Conservation (phyloP, 768 basidiomycete species). For the Russula emetica region DNA sequence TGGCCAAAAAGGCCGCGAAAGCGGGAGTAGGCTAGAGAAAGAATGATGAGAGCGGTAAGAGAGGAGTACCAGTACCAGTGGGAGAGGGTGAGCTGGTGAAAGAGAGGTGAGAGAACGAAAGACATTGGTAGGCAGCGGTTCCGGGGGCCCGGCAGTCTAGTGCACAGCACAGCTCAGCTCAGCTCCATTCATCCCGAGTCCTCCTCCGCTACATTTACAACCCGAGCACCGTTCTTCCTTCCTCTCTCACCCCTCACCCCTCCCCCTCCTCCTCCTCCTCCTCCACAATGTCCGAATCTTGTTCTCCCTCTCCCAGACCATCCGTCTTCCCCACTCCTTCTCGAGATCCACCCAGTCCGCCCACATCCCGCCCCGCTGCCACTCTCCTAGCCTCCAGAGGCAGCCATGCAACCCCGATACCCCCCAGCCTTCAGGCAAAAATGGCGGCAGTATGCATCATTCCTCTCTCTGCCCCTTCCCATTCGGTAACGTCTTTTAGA, state of each 20-base stretch:
- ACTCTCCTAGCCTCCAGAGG: constrained; percentile 45
- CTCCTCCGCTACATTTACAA: constrained; percentile 19
- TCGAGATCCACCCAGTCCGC: constrained; percentile 23
- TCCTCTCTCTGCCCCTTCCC: background rate
- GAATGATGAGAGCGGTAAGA: constrained; percentile 30
- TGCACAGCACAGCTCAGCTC: too few relatives aligned
- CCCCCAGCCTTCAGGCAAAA: constrained; percentile 86
- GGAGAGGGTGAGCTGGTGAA: background rate
- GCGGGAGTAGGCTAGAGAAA: constrained; percentile 32
- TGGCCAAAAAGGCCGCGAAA: constrained; percentile 29
- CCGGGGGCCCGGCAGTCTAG: background rate
- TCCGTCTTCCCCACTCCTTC: constrained; percentile 22
- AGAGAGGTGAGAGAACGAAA: background rate
- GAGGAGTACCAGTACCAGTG: background rate
- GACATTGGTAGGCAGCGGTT: background rate
- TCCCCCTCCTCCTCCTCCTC: background rate
- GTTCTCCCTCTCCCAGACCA: constrained; percentile 25
- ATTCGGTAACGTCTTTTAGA: constrained; percentile 36
- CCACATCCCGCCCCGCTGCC: constrained; percentile 33
- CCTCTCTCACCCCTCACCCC: constrained; percentile 27
- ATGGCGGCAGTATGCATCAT: constrained; percentile 73
- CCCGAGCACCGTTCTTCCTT: background rate
- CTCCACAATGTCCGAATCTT: constrained; percentile 31
- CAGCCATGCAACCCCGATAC: constrained; percentile 62
- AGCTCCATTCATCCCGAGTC: too few relatives aligned